phyloP scores from a whole-genome alignment of 1,284 basidiomycete genomes.

The Omphalotus olearius region DNA sequence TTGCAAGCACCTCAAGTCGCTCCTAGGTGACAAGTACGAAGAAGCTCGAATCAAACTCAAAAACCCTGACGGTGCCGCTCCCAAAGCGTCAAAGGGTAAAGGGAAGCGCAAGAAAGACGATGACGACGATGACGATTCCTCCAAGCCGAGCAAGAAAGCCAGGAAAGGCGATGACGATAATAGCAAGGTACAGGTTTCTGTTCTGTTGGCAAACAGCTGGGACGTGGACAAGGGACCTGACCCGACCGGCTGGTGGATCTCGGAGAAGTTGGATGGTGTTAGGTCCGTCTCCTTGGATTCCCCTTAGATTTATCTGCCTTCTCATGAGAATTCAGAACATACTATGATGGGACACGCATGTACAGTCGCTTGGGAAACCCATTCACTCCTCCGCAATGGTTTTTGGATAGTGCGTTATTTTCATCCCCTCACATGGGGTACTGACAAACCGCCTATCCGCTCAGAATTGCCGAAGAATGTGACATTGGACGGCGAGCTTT shows the following conservation, averaged over 20 bases:
- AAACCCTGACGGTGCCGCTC: conserved; percentile 38
- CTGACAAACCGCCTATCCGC: neutral
- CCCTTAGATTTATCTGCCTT: neutral
- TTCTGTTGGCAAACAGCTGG: conserved; percentile 61
- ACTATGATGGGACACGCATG: conserved; percentile 56
- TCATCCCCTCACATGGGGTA: neutral
- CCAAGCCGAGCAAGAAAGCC: conserved; percentile 13
- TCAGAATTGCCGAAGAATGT: conserved; percentile 55
- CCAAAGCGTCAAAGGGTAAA: conserved; percentile 22
- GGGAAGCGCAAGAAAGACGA: conserved; percentile 21
- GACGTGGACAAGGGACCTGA: conserved; percentile 50
- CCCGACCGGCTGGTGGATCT: conserved; percentile 65
- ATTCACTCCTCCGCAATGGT: conserved; percentile 58
- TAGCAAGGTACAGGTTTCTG: conserved; percentile 29
- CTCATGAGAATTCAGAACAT: conserved; percentile 35
- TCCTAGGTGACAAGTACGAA: conserved; percentile 60
- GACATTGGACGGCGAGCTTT: conserved; percentile 63
- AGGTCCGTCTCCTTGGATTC: conserved; percentile 26
- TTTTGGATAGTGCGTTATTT: conserved; percentile 47
- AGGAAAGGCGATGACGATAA: conserved; percentile 23
- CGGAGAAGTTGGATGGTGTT: conserved; percentile 62
- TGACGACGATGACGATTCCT: conserved; percentile 17
- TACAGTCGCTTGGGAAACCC: conserved; percentile 57
- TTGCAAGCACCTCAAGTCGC: conserved; percentile 56
- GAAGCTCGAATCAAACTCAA: conserved; percentile 42